Conservation (phyloP, 1,139 yeast species). For the Meyerozyma athensensis region DNA sequence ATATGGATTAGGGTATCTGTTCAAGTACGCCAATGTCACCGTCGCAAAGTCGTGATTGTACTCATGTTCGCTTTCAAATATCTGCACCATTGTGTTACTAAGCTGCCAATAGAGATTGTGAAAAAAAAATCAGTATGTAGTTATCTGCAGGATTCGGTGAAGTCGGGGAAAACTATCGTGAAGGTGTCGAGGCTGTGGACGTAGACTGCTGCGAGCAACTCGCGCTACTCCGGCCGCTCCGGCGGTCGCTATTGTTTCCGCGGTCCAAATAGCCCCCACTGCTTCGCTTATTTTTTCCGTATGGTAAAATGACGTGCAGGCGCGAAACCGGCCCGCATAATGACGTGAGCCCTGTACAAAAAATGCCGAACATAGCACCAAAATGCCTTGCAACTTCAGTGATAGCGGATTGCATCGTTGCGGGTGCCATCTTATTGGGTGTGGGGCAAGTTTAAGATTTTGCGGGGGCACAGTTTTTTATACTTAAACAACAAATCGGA, state of each 20-base stretch:
- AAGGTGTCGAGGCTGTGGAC: no score
- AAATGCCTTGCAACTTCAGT: background rate
- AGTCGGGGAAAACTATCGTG: no score
- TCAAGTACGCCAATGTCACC: conserved; percentile 74
- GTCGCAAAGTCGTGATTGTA: conserved; percentile 67
- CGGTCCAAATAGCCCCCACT: no score
- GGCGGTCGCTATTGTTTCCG: no score
- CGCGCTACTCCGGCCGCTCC: no score
- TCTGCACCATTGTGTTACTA: conserved; percentile 52
- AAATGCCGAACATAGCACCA: conserved; percentile 1
- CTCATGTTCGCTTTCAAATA: conserved; percentile 51
- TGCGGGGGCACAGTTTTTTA: background rate
- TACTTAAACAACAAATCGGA: background rate
- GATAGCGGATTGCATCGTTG: background rate
- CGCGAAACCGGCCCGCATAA: no score
- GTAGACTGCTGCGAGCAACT: no score
- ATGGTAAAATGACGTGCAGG: no score
- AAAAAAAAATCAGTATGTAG: background rate
- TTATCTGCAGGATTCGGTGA: background rate
- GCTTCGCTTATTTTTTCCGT: no score
- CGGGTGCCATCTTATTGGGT: background rate
- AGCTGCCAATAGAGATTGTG: background rate
- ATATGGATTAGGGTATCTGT: conserved; percentile 86
- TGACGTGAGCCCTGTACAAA: conserved; percentile 1
- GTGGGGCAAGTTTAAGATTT: background rate